phyloP scores from a whole-genome alignment of 2,329 filamentous ascomycete species.

The Fusarium agapanthi region DNA sequence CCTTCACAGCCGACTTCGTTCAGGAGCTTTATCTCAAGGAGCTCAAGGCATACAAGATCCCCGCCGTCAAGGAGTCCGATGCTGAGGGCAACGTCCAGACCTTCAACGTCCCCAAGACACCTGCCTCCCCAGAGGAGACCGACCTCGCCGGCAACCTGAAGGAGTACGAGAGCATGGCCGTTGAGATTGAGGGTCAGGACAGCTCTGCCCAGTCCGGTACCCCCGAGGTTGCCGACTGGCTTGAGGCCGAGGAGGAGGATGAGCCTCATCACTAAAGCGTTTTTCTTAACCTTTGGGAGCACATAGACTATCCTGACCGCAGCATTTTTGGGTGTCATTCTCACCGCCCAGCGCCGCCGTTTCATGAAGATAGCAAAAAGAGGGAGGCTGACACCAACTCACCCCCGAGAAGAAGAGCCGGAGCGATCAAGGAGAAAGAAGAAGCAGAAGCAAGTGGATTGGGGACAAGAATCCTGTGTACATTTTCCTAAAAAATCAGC shows the following conservation, averaged over 20 bases:
- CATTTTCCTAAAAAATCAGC: constrained; percentile 49
- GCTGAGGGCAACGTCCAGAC: constrained; percentile 90
- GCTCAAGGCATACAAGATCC: constrained; percentile 92
- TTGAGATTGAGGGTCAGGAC: constrained; percentile 92
- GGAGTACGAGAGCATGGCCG: constrained; percentile 92
- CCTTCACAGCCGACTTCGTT: constrained; percentile 83
- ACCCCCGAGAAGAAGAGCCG: constrained; percentile 7
- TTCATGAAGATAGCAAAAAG: constrained; percentile 23
- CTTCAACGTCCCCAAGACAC: constrained; percentile 82
- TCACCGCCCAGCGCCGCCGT: constrained; percentile 19
- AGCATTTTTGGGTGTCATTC: constrained; percentile 7
- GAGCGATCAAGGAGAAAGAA: constrained; percentile 1
- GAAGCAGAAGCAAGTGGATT: constrained; percentile 36
- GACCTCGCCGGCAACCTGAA: constrained; percentile 91
- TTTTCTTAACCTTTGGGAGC: constrained; percentile 5
- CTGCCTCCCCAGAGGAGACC: constrained; percentile 90
- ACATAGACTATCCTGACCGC: constrained; percentile 12
- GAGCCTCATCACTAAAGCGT: constrained; percentile 60
- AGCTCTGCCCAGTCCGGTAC: constrained; percentile 67
- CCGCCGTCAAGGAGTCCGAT: constrained; percentile 84
- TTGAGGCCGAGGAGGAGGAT: constrained; percentile 79
- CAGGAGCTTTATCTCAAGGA: constrained; percentile 98
- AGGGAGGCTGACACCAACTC: constrained; percentile 24
- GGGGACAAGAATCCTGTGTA: constrained; percentile 48
- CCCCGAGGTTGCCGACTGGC: constrained; percentile 74